Base-by-base conservation (phyloP, 2,329 filamentous ascomycete genomes). In the Trichophyton schoenleinii region DNA sequence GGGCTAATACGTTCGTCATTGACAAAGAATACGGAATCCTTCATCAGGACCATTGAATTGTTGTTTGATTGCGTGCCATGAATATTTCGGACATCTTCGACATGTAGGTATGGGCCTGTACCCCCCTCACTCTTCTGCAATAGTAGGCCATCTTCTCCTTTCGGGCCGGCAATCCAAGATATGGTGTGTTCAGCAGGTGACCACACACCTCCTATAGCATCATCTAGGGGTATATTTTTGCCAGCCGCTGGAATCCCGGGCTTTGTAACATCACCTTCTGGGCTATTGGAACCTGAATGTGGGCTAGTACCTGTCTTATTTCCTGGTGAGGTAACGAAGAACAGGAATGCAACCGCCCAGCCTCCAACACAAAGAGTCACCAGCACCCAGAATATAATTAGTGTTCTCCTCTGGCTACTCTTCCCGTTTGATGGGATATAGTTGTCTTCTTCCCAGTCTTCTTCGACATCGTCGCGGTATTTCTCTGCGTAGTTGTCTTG, bases 21-120 rank as follows among this genome's bases (percentile, higher is more conserved):
- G 61, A 85, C 85, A 18, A 77, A 71, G 68, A 99, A 90, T 48
- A 70, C 74, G 0, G 77, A 70, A 11, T 81, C 72, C 73, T 89
- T 83, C 85, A 99, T 95, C 68, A 99, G 77, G 0, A 86, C 88
- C 65, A 81, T 86, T 13, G 55, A 48, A 3, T 60, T 46, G 22
- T 62, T 28, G 20, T 41, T 57, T 25, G 52, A 31, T 4, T 63
- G 71, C 2, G 75, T 71, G 6, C 74, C 70, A 53, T 80, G 78
- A 61, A 80, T 76, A 58, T 79, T 80, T 62, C 86, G 83, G 60
- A 99, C 87, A 72, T 97, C 90, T 71, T 96, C 88, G 0, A 96
- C 89, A 1, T 94, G 83, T 60, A 99, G 77, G 68, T 87, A 97
- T 63, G 80, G 84, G 0, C 72, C 69, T 25, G 60, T 41, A 4